phyloP scores from a whole-genome alignment of 805 yeast species.

The Cyberlindnera subsufficiens region DNA sequence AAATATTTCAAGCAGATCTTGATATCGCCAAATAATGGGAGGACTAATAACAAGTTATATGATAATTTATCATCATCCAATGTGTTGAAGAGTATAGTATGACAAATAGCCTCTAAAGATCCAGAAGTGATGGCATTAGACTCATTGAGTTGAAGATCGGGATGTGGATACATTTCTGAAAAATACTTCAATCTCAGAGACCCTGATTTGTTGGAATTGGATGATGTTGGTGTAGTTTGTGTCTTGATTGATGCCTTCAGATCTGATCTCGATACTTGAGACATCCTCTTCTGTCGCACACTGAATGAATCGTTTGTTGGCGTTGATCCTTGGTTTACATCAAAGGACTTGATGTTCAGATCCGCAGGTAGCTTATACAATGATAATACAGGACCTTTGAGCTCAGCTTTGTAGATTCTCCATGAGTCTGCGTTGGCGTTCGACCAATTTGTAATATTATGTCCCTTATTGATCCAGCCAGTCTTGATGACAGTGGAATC shows the following conservation, averaged over 20 bases:
- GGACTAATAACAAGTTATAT: slow-evolving; percentile 38
- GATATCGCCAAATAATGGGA: slow-evolving; percentile 51
- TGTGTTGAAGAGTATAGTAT: slow-evolving; percentile 57
- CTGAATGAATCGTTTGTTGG: slow-evolving; percentile 1
- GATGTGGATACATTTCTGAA: slow-evolving; percentile 53
- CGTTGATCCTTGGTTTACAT: slow-evolving; percentile 18
- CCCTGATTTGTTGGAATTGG: slow-evolving; percentile 5
- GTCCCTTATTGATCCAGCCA: slow-evolving; percentile 57
- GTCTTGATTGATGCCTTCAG: slow-evolving; percentile 11
- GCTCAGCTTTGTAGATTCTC: slow-evolving; percentile 55
- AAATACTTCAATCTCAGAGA: slow-evolving; percentile 25
- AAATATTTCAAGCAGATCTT: slow-evolving; percentile 38
- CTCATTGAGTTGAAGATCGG: slow-evolving; percentile 47
- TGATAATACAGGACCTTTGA: slow-evolving; percentile 61
- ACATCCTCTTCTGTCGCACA: slow-evolving; percentile 24
- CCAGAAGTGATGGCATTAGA: slow-evolving; percentile 45
- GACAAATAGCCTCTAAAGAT: slow-evolving; percentile 69
- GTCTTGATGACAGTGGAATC: slow-evolving; percentile 38
- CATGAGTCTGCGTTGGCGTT: slow-evolving; percentile 21
- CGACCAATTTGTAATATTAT: slow-evolving; percentile 23
- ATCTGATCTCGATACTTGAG: slow-evolving; percentile 18
- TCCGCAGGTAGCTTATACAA: slow-evolving; percentile 55
- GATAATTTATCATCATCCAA: slow-evolving; percentile 33
- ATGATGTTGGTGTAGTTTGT: slow-evolving; percentile 6
- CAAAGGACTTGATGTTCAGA: slow-evolving; percentile 37